These are phyloP conservation scores for Sphagnum tenellum DNA, from an alignment of 225 moss, liverwort and hornwort species.

Conservation along the genomic window DNA sequence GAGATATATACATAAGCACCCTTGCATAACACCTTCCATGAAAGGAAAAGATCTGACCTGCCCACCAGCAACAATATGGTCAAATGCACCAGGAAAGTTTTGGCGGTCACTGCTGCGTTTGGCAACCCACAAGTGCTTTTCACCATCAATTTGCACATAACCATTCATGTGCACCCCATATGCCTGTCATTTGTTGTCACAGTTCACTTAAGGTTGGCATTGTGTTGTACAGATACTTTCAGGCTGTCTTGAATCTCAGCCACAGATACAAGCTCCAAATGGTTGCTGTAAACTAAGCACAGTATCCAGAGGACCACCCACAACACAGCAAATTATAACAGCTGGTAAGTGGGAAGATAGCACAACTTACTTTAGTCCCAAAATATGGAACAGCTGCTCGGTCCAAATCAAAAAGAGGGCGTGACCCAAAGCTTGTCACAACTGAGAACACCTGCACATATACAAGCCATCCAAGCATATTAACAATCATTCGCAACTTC, in stretches of 20 bases:
- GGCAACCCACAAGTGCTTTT: slow-evolving; percentile 73
- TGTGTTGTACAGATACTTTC: no score
- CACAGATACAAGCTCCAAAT: no score
- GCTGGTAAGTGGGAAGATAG: neutral
- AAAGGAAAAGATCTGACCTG: slow-evolving; percentile 47
- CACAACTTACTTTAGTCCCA: slow-evolving; percentile 62
- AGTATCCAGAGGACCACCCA: no score
- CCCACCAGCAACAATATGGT: slow-evolving; percentile 89
- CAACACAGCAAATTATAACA: neutral
- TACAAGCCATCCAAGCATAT: no score
- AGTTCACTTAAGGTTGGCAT: neutral
- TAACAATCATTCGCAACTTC: no score
- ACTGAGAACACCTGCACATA: slow-evolving; percentile 57
- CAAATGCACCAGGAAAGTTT: slow-evolving; percentile 83
- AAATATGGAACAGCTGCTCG: slow-evolving; percentile 80
- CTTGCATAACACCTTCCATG: no score
- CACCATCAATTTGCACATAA: slow-evolving; percentile 61
- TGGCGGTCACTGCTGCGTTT: slow-evolving; percentile 72
- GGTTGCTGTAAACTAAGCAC: no score
- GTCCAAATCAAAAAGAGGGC: slow-evolving; percentile 62
- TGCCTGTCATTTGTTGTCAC: slow-evolving; percentile 27
- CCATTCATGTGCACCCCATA: slow-evolving; percentile 95
- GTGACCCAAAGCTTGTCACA: slow-evolving; percentile 50
- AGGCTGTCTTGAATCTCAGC: no score
- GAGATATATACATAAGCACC: no score